Conservation (phyloP, 140 eudicot species). For the Bidens hawaiensis region DNA sequence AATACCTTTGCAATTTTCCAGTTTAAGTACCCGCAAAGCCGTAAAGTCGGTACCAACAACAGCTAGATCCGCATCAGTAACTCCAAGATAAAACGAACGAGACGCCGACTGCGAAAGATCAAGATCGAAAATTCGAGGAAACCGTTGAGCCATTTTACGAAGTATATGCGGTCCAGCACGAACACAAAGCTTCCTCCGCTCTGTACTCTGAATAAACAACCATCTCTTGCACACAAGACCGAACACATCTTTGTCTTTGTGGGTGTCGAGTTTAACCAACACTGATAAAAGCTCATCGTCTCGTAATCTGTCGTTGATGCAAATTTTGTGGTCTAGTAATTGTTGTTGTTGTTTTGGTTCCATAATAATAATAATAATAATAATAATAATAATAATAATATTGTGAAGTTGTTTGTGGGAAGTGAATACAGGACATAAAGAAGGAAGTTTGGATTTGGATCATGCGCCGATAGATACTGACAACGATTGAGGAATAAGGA, state of each 20-base stretch:
- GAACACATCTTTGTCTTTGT: constrained; percentile 68
- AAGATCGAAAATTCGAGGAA: constrained; percentile 55
- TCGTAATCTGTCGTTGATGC: constrained; percentile 55
- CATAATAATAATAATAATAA: too few species aligned
- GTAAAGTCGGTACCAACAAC: constrained; percentile 64
- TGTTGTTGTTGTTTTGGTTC: too few species aligned
- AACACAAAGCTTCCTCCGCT: constrained; percentile 67
- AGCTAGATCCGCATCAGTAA: constrained; percentile 73
- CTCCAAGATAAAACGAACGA: constrained; percentile 83
- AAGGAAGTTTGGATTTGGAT: neutral
- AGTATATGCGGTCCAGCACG: constrained; percentile 96
- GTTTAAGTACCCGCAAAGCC: constrained; percentile 47
- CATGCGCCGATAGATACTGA: neutral
- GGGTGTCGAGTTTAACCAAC: constrained; percentile 42
- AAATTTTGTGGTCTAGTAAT: too few species aligned
- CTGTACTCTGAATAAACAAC: constrained; percentile 92
- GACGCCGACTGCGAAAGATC: constrained; percentile 69
- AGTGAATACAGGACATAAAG: too few species aligned
- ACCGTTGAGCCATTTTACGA: constrained; percentile 68
- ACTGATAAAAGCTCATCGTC: constrained; percentile 82
- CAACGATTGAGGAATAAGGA: neutral
- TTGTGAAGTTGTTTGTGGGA: too few species aligned
- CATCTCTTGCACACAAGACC: constrained; percentile 88
- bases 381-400: too few species aligned
- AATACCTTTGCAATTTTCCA: constrained; percentile 69